Evolutionary conservation across 2,329 filamentous ascomycete genomes (phyloP).

Genomic region (Fusarium dimerum): DNA sequence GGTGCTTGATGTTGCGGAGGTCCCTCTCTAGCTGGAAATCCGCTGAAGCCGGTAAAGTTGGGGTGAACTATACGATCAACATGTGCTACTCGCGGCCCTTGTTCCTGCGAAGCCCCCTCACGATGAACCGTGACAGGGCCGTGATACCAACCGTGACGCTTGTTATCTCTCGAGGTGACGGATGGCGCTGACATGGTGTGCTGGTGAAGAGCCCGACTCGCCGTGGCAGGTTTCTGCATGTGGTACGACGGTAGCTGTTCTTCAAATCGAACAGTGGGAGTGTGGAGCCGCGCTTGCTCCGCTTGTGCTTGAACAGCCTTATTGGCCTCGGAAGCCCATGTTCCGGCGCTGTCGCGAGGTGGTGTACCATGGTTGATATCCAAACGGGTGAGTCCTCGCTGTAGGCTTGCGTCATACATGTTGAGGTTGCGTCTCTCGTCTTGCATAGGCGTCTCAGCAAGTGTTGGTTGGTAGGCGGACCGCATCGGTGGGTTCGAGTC

Average conservation of each 20-base stretch:
- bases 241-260: slow-evolving; percentile 44
- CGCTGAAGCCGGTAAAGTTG: slow-evolving; percentile 53
- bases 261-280: slow-evolving; percentile 57
- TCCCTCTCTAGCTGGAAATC: slow-evolving; percentile 46
- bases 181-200: slow-evolving; percentile 62
- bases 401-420: slow-evolving; percentile 66
- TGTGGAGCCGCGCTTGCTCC: slow-evolving; percentile 49
- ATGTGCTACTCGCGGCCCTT: slow-evolving; percentile 41
- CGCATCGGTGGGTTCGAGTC: slow-evolving; percentile 53
- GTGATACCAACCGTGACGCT: slow-evolving; percentile 74
- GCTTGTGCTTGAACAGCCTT: slow-evolving; percentile 56
- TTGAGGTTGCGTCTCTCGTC: slow-evolving; percentile 54
- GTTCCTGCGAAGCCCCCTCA: slow-evolving; percentile 32
- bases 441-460: slow-evolving; percentile 32
- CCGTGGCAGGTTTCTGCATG: slow-evolving; percentile 29
- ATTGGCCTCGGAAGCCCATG: slow-evolving; percentile 59
- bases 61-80: slow-evolving; percentile 61
- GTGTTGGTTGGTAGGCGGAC: slow-evolving; percentile 28
- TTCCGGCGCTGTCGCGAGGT: slow-evolving; percentile 52
- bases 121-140: slow-evolving; percentile 45
- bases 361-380: slow-evolving; percentile 60
- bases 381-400: slow-evolving; percentile 65
- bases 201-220: slow-evolving; percentile 46
- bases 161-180: slow-evolving; percentile 57
- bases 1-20: slow-evolving; percentile 31